Conservation (phyloP, 208 protist genomes). For the Crithidia brevicula region DNA sequence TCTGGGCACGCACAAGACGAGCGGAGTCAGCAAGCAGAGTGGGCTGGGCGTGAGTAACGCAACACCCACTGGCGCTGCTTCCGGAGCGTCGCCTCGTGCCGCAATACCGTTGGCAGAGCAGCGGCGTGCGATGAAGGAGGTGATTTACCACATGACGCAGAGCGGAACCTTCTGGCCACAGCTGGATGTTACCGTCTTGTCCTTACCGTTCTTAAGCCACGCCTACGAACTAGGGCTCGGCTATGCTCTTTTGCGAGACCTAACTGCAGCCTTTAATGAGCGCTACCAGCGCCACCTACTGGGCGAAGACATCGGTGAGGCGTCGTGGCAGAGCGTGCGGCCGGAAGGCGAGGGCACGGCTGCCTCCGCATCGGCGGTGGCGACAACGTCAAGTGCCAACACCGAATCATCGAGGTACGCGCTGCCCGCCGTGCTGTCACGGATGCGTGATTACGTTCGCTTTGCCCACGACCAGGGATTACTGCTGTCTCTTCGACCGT, state of each 20-base stretch:
- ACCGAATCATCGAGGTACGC: not conserved
- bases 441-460: slow-evolving; percentile 75
- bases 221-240: slow-evolving; percentile 62
- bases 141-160: slow-evolving; percentile 56
- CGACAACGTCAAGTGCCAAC: not conserved
- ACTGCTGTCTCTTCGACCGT: slow-evolving; percentile 50
- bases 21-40: no score
- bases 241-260: slow-evolving; percentile 73
- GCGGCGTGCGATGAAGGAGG: slow-evolving; percentile 73
- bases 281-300: slow-evolving; percentile 59
- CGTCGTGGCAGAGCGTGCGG: slow-evolving; percentile 12
- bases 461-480: slow-evolving; percentile 72
- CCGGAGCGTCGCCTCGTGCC: not conserved
- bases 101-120: slow-evolving; percentile 34
- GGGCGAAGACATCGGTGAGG: slow-evolving; percentile 39
- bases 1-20: not conserved
- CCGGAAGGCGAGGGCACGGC: not conserved
- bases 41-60: not conserved
- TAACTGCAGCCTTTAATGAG: slow-evolving; percentile 71
- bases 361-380: not conserved
- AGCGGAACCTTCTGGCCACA: slow-evolving; percentile 40
- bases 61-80: not conserved
- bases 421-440: slow-evolving; percentile 37
- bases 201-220: slow-evolving; percentile 65
- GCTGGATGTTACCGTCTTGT: slow-evolving; percentile 63